phyloP scores from a whole-genome alignment of 1,284 basidiomycete genomes.

The Coniferiporia sulphurascens region DNA sequence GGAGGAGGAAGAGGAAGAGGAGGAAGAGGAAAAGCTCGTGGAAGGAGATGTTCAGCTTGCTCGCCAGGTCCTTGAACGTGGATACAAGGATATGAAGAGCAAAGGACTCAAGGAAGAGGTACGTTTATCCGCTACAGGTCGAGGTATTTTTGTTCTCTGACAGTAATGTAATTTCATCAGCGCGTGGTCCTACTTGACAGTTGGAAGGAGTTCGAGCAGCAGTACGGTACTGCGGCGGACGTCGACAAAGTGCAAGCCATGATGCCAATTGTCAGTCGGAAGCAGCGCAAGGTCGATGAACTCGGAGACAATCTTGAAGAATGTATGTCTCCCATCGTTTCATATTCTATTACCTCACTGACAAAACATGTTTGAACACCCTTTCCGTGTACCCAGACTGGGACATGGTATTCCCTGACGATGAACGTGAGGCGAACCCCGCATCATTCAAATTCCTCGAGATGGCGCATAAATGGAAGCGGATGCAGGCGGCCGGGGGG shows the following conservation, averaged over 20 bases:
- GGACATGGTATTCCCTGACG: conserved; percentile 93
- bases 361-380: neutral
- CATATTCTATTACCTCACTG: conserved; percentile 2
- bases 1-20: conserved; percentile 70
- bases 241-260: conserved; percentile 78
- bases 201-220: conserved; percentile 89
- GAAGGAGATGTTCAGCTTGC: conserved; percentile 69
- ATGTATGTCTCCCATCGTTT: conserved; percentile 40
- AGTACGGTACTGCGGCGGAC: conserved; percentile 66
- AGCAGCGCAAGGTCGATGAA: conserved; percentile 77
- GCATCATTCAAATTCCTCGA: conserved; percentile 92
- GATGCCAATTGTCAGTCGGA: conserved; percentile 89
- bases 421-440: conserved; percentile 88
- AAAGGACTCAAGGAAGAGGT: conserved; percentile 81
- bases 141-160: conserved; percentile 12
- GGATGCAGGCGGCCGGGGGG: conserved; percentile 34
- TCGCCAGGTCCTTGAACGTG: conserved; percentile 77
- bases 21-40: conserved; percentile 55
- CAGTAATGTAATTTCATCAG: conserved; percentile 31
- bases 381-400: conserved; percentile 53
- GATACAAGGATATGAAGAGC: conserved; percentile 79
- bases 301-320: conserved; percentile 83
- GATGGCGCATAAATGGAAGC: conserved; percentile 88
- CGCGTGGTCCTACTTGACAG: conserved; percentile 86
- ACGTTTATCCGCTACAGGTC: neutral